Base-by-base conservation (phyloP, 2,329 filamentous ascomycete genomes). In the Penicillium sp. region DNA sequence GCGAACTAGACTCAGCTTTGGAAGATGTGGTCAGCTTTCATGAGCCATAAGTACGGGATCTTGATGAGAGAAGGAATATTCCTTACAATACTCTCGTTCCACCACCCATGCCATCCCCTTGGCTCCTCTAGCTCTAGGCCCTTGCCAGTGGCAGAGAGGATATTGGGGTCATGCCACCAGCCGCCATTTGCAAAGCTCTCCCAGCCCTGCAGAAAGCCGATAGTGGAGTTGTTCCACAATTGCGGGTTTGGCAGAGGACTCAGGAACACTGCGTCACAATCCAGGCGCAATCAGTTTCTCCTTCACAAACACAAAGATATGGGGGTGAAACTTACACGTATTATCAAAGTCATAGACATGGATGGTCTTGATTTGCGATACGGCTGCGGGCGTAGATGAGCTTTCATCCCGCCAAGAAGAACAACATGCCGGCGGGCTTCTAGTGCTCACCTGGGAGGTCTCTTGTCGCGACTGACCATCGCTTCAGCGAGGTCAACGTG, bases 341-440 rank as follows among this genome's bases (percentile, higher is more conserved):
- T 98, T 97, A 71, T 98, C 93, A 68, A 97, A 98, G 69, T 98
- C 93, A 73, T 97, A 97, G 58, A 98, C 80, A 65, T 97, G 91
- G 45, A 98, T 82, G 7, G 82, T 73, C 66, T 82, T 88, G 69
- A 97, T 85, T 47, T 81, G 76, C 37, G 85, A 76, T 9, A 83
- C 76, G 29, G 81, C 79, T 80, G 53, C 11, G 29, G 11, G 11
- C 11, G 8, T 4, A 11, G 8, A 32, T 32, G 29, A 32, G 29
- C 29, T 32, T 32, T 11, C 7, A 32, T 32, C 11, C 29, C 8
- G 29, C 11, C 29, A 11, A 32, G 7, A 3, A 11, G 29, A 11
- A 32, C 3, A 32, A 32, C 11, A 32, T 8, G 29, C 18, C 18
- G 6, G 3, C 4, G 1, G 5, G 9, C 27, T 8, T 7, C 9